Conservation (phyloP, 441 rosid species). For the Bocquillonia castaneifolia region DNA sequence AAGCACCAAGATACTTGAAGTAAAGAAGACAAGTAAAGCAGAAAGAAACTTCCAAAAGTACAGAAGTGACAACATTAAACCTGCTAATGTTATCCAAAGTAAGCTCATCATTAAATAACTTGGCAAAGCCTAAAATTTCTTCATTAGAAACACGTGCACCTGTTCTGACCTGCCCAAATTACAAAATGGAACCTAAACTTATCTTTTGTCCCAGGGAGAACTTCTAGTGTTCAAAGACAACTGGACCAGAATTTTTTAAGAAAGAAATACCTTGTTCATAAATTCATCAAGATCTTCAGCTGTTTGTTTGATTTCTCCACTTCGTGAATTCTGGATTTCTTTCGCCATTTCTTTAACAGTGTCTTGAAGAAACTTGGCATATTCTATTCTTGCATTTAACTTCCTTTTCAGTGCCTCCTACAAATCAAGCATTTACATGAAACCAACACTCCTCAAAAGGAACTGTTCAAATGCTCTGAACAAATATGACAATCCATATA, state of each 20-base stretch:
- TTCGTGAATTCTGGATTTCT: slow-evolving; percentile 65
- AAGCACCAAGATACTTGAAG: slow-evolving; percentile 12
- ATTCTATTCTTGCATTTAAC: slow-evolving; percentile 85
- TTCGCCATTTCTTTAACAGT: slow-evolving; percentile 95
- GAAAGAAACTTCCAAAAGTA: slow-evolving; percentile 8
- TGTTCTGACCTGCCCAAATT: slow-evolving; percentile 54
- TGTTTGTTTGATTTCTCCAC: slow-evolving; percentile 33
- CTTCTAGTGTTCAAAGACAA: slow-evolving; percentile 7
- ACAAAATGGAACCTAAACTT: slow-evolving; percentile 12
- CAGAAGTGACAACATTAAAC: slow-evolving; percentile 31
- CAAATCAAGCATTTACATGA: slow-evolving; percentile 27
- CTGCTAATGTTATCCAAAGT: slow-evolving; percentile 84
- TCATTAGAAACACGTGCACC: slow-evolving; percentile 68
- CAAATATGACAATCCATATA: neutral
- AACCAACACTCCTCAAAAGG: slow-evolving; percentile 10
- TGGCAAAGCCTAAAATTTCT: slow-evolving; percentile 80
- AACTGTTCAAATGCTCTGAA: neutral
- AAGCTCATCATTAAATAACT: slow-evolving; percentile 80
- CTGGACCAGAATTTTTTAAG: slow-evolving; percentile 12
- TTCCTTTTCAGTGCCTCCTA: slow-evolving; percentile 86
- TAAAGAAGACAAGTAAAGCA: slow-evolving; percentile 9
- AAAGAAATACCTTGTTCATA: slow-evolving; percentile 59
- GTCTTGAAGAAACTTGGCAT: slow-evolving; percentile 91
- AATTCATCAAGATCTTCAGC: slow-evolving; percentile 50
- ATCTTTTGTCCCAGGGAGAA: neutral